These are phyloP conservation scores for Verbascum thapsus DNA, from an alignment of 257 asterid species.

Conservation along the genomic window DNA sequence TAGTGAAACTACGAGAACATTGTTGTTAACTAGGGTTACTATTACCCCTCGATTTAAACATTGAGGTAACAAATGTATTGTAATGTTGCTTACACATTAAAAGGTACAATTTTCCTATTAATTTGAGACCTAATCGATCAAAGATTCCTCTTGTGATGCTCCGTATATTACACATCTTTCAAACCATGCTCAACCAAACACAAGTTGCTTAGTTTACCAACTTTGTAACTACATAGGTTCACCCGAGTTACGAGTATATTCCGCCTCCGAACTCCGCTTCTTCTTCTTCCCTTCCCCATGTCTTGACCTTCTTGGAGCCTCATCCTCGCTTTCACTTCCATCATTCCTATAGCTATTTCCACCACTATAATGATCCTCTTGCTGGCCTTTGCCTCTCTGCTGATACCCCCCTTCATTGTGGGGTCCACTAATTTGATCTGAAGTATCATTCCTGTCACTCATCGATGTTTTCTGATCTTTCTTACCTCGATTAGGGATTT, in stretches of 20 bases:
- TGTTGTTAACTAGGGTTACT: too few species aligned
- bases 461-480: conserved; percentile 50
- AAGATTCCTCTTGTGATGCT: neutral
- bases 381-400: conserved; percentile 38
- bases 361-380: conserved; percentile 46
- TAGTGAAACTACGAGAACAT: too few species aligned
- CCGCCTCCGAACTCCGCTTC: conserved; percentile 56
- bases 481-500: conserved; percentile 47
- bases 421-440: conserved; percentile 51
- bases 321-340: conserved; percentile 81
- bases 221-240: conserved; percentile 32
- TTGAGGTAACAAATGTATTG: neutral
- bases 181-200: neutral
- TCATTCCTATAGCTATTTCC: conserved; percentile 60
- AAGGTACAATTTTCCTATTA: neutral
- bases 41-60: neutral
- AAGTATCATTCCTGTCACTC: conserved; percentile 48
- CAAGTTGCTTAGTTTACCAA: neutral
- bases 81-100: neutral
- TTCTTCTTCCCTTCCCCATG: conserved; percentile 88
- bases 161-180: neutral
- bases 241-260: conserved; percentile 38
- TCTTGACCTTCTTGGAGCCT: conserved; percentile 90
- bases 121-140: neutral
- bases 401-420: conserved; percentile 37